Base-by-base conservation (phyloP, 495 filamentous ascomycete genomes). In the Penicillium odoratum region DNA sequence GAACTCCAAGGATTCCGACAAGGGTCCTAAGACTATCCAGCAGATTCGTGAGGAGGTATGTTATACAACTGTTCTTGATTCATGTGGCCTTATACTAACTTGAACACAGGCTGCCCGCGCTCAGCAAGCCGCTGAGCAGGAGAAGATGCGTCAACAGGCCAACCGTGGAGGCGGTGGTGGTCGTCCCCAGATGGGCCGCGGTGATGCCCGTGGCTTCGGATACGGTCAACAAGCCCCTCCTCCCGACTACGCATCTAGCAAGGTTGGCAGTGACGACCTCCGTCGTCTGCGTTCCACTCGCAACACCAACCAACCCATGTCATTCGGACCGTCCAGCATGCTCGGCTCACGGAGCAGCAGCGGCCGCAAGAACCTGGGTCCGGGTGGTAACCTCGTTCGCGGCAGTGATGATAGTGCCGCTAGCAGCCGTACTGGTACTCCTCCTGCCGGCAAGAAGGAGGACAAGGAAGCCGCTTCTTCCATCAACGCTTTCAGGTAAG, bases 1-100 rank as follows among this genome's bases (percentile, higher is more conserved):
- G 94, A 66, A 78, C 31, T 89, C 89, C 48, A 98, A 97, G 81
- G 91, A 94, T 64, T 63, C 73, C 36, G 81, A 85, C 69, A 98
- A 98, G 78, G 94, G 94, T 36, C 94, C 94, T 50, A 97, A 97
- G 83, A 99, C 94, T 9, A 88, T 99, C 48, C 85, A 89, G 11
- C 88, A 97, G 78, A 89, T 99, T 60, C 87, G 89, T 63, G 86
- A 86, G 62, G 92, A 96, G 77, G 88, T 89, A 78, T 62, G 81
- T 52, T 29, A 51, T 33, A n/a, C 16, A 18, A 43, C 7, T 9
- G 7, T 11, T 53, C 26, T 16, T 26, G 15, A 38, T 29, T 10
- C 21, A 48, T 30, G n/a, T 33, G 36, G 18, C 25, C 57, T 5
- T 1, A 31, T 8, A 5, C 65, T 71, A 65, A 73, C 48, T 53